Conservation (phyloP, 2,329 filamentous ascomycete genomes). For the Neonectria magnoliae region DNA sequence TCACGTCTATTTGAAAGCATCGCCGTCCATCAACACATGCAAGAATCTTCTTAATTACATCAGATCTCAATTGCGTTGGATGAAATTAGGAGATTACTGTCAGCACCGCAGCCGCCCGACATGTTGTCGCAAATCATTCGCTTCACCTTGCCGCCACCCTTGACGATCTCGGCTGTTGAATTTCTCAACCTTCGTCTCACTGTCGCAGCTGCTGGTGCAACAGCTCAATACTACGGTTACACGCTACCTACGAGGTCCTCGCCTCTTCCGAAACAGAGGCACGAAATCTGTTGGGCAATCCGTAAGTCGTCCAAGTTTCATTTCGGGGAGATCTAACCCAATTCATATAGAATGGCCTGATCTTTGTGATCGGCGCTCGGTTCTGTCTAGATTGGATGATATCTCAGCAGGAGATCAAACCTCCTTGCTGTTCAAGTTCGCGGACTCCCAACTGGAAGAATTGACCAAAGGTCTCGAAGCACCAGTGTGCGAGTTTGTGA, state of each 20-base stretch:
- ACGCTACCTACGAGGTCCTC: constrained; percentile 1
- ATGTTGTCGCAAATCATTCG: constrained; percentile 35
- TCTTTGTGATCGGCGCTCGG: neutral
- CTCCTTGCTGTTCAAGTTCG: constrained; percentile 10
- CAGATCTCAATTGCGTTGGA: too few species aligned
- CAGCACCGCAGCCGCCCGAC: neutral
- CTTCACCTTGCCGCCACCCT: constrained; percentile 22
- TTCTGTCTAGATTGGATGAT: neutral
- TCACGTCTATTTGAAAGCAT: too few species aligned
- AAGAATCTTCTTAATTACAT: too few species aligned
- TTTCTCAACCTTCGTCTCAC: constrained; percentile 26
- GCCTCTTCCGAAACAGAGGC: constrained; percentile 25
- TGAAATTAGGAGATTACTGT: too few species aligned
- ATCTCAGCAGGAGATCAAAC: neutral
- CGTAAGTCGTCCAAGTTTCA: constrained; percentile 11
- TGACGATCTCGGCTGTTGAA: constrained; percentile 23
- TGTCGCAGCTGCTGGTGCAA: constrained; percentile 24
- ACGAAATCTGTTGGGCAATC: constrained; percentile 34
- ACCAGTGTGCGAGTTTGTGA: constrained; percentile 35
- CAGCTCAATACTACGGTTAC: constrained; percentile 32
- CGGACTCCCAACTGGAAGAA: constrained; percentile 1
- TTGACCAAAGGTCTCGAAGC: constrained; percentile 25
- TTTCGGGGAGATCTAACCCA: neutral
- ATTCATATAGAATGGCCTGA: constrained; percentile 21
- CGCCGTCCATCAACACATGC: too few species aligned